A percentile compares a stretch with the other conserved stretches of the same genome.
phyloP scores from a whole-genome alignment of 2,329 filamentous ascomycete species.

The Aspergillus sergii region DNA sequence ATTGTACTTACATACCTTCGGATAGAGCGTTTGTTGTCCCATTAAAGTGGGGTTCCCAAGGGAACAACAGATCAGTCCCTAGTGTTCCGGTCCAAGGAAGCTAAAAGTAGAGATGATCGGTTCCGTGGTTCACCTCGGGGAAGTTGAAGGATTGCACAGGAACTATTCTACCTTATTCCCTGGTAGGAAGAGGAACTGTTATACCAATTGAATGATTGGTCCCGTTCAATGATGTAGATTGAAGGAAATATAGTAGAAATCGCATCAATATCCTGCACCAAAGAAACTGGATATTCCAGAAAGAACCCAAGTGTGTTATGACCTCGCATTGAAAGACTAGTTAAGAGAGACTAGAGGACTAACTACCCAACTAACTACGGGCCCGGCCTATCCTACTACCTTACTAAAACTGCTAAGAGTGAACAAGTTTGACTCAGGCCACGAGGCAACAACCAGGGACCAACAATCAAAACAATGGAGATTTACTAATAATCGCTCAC shows the following conservation, averaged over 20 bases:
- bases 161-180: neutral
- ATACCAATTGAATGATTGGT: neutral
- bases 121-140: constrained; percentile 19
- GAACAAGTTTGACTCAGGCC: constrained; percentile 4
- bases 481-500: neutral
- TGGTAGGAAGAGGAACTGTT: neutral
- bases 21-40: constrained; percentile 20
- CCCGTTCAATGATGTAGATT: neutral
- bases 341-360: neutral
- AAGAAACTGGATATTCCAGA: neutral
- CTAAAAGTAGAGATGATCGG: constrained; percentile 14
- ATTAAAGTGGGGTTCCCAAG: constrained; percentile 17
- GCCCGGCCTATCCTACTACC: neutral
- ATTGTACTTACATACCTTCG: neutral
- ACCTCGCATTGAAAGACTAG: neutral
- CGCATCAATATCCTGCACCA: neutral
- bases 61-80: constrained; percentile 1
- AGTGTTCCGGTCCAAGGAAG: constrained; percentile 6
- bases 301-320: neutral
- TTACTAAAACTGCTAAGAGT: neutral
- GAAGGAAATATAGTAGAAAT: neutral
- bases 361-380: neutral
- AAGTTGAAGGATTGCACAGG: neutral
- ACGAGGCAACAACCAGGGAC: neutral
- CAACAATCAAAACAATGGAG: constrained; percentile 3